These are phyloP conservation scores for Pelargonium cotyledonis DNA, from an alignment of 441 rosid species.

Conservation along the genomic window DNA sequence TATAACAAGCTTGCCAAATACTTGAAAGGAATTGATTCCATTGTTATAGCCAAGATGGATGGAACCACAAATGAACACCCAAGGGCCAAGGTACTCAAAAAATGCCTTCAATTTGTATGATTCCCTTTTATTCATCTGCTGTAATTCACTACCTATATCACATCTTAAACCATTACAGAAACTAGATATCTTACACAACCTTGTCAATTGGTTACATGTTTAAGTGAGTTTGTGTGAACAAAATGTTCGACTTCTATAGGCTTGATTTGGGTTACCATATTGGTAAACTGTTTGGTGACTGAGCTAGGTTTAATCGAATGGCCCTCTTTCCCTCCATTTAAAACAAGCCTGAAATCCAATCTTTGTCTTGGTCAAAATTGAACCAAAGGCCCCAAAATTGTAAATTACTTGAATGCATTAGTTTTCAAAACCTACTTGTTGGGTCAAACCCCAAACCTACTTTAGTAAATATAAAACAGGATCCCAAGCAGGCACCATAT, in stretches of 20 bases:
- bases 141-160: not conserved
- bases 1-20: slow-evolving; percentile 90
- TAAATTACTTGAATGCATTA: not conserved
- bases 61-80: slow-evolving; percentile 98
- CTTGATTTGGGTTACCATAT: not conserved
- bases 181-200: not conserved
- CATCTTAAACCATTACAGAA: not conserved
- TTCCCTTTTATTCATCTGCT: not conserved
- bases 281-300: not conserved
- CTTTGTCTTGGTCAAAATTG: not conserved
- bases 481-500: not conserved
- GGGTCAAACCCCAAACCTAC: not conserved
- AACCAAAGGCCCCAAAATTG: not conserved
- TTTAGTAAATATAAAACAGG: not conserved
- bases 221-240: not conserved
- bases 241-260: not conserved
- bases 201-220: not conserved
- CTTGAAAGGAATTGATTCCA: slow-evolving; percentile 62
- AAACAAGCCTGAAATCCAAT: not conserved
- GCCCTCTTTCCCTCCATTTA: not conserved
- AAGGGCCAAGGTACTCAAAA: slow-evolving; percentile 68
- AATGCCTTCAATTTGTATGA: not conserved
- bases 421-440: not conserved
- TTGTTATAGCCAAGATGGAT: slow-evolving; percentile 96
- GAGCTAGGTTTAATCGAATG: not conserved